Evolutionary conservation across 345 rosid species (phyloP), one percentile per base, ranked within the genome.

Genomic region (Corymbia maculata): DNA sequence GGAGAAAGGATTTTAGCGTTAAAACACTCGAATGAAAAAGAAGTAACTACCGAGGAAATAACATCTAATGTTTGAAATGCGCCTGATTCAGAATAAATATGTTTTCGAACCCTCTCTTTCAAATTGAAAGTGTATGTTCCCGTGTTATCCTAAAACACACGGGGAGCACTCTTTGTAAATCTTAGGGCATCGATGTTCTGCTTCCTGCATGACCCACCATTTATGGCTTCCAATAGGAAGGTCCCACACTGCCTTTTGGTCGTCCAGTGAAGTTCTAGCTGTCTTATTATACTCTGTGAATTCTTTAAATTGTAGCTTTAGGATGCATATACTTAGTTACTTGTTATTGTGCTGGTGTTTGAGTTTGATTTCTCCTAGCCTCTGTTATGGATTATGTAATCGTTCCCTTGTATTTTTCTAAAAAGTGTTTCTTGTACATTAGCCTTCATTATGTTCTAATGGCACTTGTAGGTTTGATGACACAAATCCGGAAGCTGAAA

Each of bases 401-500:
- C 9, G 4, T 84, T 44, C 51, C 50, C 32, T 49, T 49, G 53
- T 84, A 24, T 47, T 49, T 5, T 84, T 51, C 36, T 24, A 32
- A 32, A 49, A 85, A 32, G 24, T 24, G 52, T 51, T 26, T 51
- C 68, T 49, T n/a, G 87, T 85, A 30, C 42, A 5, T 32, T 45
- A 53, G 57, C 64, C 45, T 28, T 85, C 57, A 32, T 52, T 85
- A 32, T 85, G 24, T 42, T 52, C 4, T 32, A 11, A 32, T 52
- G 44, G 87, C 59, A 6, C 32, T 92, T 87, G 85, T 89, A 96
- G 99, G 89, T 98, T 89, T 90, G 99, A 98, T 90, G 99, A 98
- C 87, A 98, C 99, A 45, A 98, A 98, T 88, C 99, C 99, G 3
- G 99, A 98, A 92, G 99, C 99, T 92, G 99, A 98, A 90, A 98